Conservation (phyloP, 2,329 filamentous ascomycete species). For the Annulohypoxylon truncatum region DNA sequence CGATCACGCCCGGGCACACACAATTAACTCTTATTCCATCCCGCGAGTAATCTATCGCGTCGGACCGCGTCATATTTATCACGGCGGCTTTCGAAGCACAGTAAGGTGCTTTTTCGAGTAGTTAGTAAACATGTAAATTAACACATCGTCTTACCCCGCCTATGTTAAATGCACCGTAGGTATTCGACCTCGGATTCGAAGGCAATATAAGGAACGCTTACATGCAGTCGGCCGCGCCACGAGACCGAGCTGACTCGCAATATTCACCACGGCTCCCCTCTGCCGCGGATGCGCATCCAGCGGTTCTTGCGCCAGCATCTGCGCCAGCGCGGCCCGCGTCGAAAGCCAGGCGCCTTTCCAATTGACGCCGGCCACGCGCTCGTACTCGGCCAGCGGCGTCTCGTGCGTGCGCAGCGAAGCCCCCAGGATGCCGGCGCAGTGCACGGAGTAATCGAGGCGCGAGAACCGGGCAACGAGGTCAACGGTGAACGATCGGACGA, state of each 20-base stretch:
- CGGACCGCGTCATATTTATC: constrained; percentile 66
- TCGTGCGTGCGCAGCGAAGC: constrained; percentile 57
- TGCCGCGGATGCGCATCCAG: constrained; percentile 55
- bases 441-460: constrained; percentile 67
- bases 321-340: constrained; percentile 56
- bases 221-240: constrained; percentile 59
- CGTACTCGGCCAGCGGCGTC: constrained; percentile 60
- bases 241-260: constrained; percentile 65
- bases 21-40: constrained; percentile 55
- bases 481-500: constrained; percentile 54
- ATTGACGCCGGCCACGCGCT: constrained; percentile 66
- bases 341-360: constrained; percentile 63
- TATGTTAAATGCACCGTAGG: no score
- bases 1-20: constrained; percentile 58
- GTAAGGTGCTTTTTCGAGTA: constrained; percentile 59
- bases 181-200: no score
- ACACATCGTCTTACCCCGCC: constrained; percentile 13
- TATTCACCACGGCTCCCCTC: constrained; percentile 62
- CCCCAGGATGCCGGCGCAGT: constrained; percentile 65
- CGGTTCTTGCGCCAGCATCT: constrained; percentile 60
- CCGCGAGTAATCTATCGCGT: constrained; percentile 67
- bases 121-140: background rate
- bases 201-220: constrained; percentile 44
- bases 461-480: constrained; percentile 52
- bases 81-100: constrained; percentile 69